Conservation (phyloP, 148 eudicot genomes). For the Spergularia bocconei region DNA sequence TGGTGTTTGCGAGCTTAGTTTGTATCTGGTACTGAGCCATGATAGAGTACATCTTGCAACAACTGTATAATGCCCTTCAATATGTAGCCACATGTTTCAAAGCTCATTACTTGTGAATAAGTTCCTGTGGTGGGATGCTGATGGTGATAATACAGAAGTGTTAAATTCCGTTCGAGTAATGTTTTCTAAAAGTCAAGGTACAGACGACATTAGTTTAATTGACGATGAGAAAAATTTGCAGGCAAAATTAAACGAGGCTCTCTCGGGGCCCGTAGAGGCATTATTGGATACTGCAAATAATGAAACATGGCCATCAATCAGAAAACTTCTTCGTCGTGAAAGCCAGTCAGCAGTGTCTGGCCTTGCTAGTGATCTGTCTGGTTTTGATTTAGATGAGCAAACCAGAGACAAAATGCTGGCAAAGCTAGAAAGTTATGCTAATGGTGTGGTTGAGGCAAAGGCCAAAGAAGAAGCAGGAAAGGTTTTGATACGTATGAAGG, state of each 20-base stretch:
- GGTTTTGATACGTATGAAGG: constrained; percentile 85
- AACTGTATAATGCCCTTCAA: no score
- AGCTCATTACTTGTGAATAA: no score
- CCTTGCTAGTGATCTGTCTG: constrained; percentile 64
- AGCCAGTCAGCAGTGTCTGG: constrained; percentile 68
- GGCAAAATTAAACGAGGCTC: constrained; percentile 68
- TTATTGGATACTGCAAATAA: constrained; percentile 79
- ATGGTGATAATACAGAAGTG: no score
- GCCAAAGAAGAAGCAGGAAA: constrained; percentile 92
- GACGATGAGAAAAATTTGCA: constrained; percentile 32
- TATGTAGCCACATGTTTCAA: no score
- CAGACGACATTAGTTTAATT: background rate
- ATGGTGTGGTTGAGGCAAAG: constrained; percentile 70
- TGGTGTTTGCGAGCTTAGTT: no score
- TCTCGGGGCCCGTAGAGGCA: constrained; percentile 85
- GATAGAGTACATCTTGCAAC: no score
- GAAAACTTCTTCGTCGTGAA: constrained; percentile 73
- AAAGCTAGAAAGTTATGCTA: constrained; percentile 62
- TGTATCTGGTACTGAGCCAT: no score
- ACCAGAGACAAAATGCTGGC: constrained; percentile 56
- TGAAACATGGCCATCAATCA: constrained; percentile 90
- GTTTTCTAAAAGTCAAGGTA: no score
- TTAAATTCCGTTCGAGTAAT: no score
- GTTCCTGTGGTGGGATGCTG: no score
- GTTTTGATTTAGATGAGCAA: constrained; percentile 76